Percentiles rank a stretch among this genome's conserved stretches.
These are phyloP conservation scores for Podospora tetraspora DNA, from an alignment of 495 filamentous ascomycete genomes.

Conservation along the genomic window DNA sequence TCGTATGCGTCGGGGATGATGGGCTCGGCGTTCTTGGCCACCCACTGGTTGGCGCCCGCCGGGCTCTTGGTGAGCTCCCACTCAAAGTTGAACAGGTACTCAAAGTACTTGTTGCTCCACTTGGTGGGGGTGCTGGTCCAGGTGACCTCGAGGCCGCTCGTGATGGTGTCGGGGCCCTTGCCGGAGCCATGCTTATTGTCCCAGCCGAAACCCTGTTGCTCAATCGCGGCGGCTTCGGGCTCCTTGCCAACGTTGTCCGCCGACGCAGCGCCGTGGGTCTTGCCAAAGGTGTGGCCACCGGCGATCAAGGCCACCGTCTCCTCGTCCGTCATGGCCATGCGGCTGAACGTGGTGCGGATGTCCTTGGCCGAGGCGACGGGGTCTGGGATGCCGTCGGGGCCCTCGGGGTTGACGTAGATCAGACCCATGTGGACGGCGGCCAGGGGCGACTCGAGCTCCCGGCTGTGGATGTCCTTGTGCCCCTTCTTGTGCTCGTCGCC, in stretches of 20 bases:
- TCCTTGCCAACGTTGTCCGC: conserved; percentile 55
- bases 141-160: conserved; percentile 65
- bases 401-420: conserved; percentile 74
- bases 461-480: conserved; percentile 50
- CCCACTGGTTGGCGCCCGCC: conserved; percentile 68
- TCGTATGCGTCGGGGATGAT: conserved; percentile 66
- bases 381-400: conserved; percentile 64
- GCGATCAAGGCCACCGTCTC: conserved; percentile 70
- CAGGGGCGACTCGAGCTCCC: conserved; percentile 58
- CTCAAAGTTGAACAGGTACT: conserved; percentile 71
- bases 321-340: conserved; percentile 76
- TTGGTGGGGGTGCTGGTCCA: conserved; percentile 66
- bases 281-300: conserved; percentile 70
- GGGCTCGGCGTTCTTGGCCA: conserved; percentile 58
- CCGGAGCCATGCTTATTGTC: conserved; percentile 52
- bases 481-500: conserved; percentile 42
- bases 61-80: conserved; percentile 71
- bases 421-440: conserved; percentile 66
- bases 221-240: conserved; percentile 56
- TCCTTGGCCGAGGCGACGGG: conserved; percentile 60
- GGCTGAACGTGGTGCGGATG: conserved; percentile 64
- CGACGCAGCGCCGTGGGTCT: conserved; percentile 65
- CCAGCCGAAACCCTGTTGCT: conserved; percentile 66
- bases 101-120: conserved; percentile 62
- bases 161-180: conserved; percentile 63